Conservation (phyloP, 2,329 filamentous ascomycete species). For the Trichocomaceae sp. region DNA sequence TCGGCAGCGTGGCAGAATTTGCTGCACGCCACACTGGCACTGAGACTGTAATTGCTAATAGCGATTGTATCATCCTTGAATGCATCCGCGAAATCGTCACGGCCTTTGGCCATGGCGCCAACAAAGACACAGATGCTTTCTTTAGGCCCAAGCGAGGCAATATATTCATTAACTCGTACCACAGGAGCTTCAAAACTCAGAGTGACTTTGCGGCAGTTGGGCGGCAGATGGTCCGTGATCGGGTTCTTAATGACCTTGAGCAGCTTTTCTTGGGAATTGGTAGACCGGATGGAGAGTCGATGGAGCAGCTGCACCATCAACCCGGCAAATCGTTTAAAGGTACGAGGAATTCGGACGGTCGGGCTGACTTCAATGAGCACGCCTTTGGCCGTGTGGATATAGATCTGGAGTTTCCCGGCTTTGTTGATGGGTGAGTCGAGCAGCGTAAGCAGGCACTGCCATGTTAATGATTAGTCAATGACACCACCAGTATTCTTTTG, state of each 20-base stretch:
- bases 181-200: conserved; percentile 88
- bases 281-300: conserved; percentile 89
- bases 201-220: conserved; percentile 96
- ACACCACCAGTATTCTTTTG: not conserved
- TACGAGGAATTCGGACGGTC: conserved; percentile 94
- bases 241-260: conserved; percentile 97
- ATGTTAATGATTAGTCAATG: conserved; percentile 9
- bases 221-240: conserved; percentile 91
- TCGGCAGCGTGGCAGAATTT: conserved; percentile 99
- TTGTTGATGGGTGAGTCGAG: conserved; percentile 99
- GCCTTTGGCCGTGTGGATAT: conserved; percentile 95
- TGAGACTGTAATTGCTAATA: conserved; percentile 97
- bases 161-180: conserved; percentile 81
- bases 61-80: conserved; percentile 96
- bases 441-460: conserved; percentile 87
- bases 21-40: conserved; percentile 96
- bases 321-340: conserved; percentile 97
- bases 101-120: conserved; percentile 95
- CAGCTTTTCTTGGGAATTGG: conserved; percentile 94
- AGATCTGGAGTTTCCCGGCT: conserved; percentile 93
- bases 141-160: conserved; percentile 67
- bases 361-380: conserved; percentile 97
- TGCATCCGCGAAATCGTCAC: conserved; percentile 88
- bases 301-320: conserved; percentile 98
- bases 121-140: conserved; percentile 98